Percentiles rank a stretch among this genome's conserved stretches.
phyloP scores from a whole-genome alignment of 306 rosid genomes.

The Citrullus mucosospermus region DNA sequence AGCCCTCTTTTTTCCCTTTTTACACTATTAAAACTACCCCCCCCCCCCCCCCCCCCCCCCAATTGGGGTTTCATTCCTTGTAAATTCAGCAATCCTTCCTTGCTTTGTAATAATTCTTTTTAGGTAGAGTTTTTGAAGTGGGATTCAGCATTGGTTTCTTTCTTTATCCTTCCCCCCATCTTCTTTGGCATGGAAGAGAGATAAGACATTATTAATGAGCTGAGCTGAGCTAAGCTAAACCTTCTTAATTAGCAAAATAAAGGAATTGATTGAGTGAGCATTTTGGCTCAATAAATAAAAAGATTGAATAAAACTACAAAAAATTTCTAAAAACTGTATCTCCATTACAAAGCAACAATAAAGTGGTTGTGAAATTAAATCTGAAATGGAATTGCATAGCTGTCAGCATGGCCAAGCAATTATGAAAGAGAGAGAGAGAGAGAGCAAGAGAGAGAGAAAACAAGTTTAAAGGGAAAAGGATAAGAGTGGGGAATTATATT shows the following conservation, averaged over 20 bases:
- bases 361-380: constrained; percentile 12
- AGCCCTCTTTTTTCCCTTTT: not conserved
- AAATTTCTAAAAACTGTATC: not conserved
- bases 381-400: constrained; percentile 12
- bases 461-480: constrained; percentile 7
- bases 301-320: constrained; percentile 1
- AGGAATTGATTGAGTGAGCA: not conserved
- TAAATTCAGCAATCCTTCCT: constrained; percentile 3
- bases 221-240: not conserved
- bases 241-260: not conserved
- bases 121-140: not conserved
- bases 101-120: not conserved
- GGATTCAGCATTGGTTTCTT: not conserved
- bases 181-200: not conserved
- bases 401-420: constrained; percentile 13
- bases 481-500: constrained; percentile 11
- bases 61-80: not conserved
- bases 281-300: not conserved
- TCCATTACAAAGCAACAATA: constrained; percentile 10
- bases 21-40: not conserved
- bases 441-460: not conserved
- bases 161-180: not conserved
- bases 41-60: not conserved
- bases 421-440: constrained; percentile 11
- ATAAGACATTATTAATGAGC: not conserved